Conservation (phyloP, 352 stramenopile genomes). For the Phytophthora constricta region DNA sequence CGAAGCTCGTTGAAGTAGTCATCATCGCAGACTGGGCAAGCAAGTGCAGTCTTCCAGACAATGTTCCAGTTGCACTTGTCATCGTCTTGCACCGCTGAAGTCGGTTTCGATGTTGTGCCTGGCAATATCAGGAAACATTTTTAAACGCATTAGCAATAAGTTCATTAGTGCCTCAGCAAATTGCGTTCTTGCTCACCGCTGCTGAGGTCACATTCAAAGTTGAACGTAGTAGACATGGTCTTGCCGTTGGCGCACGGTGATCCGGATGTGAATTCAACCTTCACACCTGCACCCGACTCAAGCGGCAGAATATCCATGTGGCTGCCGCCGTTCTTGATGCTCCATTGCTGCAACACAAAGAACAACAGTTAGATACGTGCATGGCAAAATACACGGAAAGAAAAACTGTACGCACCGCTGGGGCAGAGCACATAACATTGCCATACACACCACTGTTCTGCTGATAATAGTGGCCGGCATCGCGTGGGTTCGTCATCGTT, state of each 20-base stretch:
- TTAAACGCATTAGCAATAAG: neutral
- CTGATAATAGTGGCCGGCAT: constrained; percentile 70
- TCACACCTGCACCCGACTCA: constrained; percentile 63
- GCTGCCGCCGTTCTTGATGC: constrained; percentile 62
- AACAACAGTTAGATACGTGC: constrained; percentile 5
- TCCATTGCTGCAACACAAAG: constrained; percentile 67
- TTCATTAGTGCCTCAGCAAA: constrained; percentile 3
- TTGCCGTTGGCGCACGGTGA: constrained; percentile 58
- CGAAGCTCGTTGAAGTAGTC: constrained; percentile 71
- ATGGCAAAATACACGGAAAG: neutral
- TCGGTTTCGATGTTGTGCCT: constrained; percentile 61
- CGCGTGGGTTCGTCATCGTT: constrained; percentile 59
- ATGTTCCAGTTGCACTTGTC: constrained; percentile 63
- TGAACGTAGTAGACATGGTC: constrained; percentile 56
- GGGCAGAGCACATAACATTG: constrained; percentile 74
- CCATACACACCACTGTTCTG: constrained; percentile 75
- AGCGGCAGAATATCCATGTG: constrained; percentile 66
- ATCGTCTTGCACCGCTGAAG: constrained; percentile 41
- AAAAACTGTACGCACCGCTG: constrained; percentile 49
- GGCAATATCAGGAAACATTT: neutral
- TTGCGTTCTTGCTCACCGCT: constrained; percentile 41
- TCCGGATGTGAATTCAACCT: constrained; percentile 60
- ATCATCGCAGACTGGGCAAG: constrained; percentile 69
- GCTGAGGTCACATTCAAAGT: constrained; percentile 76
- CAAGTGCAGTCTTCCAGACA: constrained; percentile 73